Base-by-base conservation (phyloP, 192 early-diverging fungal species). In the Coemansia sp. region DNA sequence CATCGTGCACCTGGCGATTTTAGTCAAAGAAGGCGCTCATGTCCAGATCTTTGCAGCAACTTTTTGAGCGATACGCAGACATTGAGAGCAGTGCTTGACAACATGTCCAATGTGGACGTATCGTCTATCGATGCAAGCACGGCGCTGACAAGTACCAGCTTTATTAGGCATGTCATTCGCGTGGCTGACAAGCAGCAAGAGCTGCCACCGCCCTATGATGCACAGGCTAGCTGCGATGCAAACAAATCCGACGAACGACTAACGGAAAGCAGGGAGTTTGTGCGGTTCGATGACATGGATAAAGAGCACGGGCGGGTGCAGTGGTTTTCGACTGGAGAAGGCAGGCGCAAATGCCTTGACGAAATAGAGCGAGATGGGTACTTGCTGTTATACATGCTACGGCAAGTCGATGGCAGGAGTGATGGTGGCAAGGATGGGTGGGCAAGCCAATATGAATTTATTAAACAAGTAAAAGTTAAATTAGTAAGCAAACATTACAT, bases 371-470 rank as follows among this genome's bases (percentile, higher is more conserved):
- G 65, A 20, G 85, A 88, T 67, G 88, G 82, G 0, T 91, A 91
- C 59, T 73, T 91, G 39, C 70, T 89, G 29, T 89, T 89, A 49
- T 91, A 91, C 59, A 86, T 84, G 31, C 74, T 91, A n/a, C n/a
- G n/a, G n/a, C n/a, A n/a, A n/a, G n/a, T n/a, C n/a, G n/a, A n/a
- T n/a, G n/a, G n/a, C n/a, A n/a, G n/a, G n/a, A n/a, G n/a, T n/a
- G n/a, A n/a, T n/a, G n/a, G n/a, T n/a, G n/a, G n/a, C n/a, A n/a
- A n/a, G n/a, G n/a, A n/a, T n/a, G n/a, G n/a, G n/a, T n/a, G n/a
- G n/a, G n/a, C n/a, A n/a, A n/a, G n/a, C n/a, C n/a, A n/a, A n/a
- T n/a, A n/a, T n/a, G n/a, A n/a, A n/a, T n/a, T n/a, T n/a, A n/a
- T n/a, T n/a, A n/a, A n/a, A n/a, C n/a, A n/a, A n/a, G n/a, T n/a